These are phyloP conservation scores for Diaporthe amygdali DNA, from an alignment of 2,329 filamentous ascomycete genomes.

Conservation along the genomic window DNA sequence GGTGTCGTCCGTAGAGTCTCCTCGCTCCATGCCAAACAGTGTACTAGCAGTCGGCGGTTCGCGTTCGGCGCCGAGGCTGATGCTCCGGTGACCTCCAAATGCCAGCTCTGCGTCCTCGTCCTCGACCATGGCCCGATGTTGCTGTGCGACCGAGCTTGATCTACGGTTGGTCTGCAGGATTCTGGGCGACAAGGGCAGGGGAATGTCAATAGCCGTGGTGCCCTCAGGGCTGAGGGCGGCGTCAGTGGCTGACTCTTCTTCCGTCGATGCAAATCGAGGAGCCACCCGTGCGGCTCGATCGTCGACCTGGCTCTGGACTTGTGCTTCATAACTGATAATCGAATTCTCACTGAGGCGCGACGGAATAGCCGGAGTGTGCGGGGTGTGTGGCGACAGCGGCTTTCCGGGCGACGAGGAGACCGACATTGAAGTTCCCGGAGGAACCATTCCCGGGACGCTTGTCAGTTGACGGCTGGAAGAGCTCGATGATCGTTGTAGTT, in stretches of 20 bases:
- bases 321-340: slow-evolving; percentile 69
- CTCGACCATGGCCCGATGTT: slow-evolving; percentile 58
- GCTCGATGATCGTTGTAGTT: slow-evolving; percentile 82
- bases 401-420: slow-evolving; percentile 90
- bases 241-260: slow-evolving; percentile 41
- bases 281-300: slow-evolving; percentile 33
- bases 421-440: slow-evolving; percentile 75
- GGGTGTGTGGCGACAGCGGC: slow-evolving; percentile 86
- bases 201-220: slow-evolving; percentile 75
- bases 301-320: slow-evolving; percentile 35
- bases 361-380: slow-evolving; percentile 91
- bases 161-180: slow-evolving; percentile 59
- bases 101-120: slow-evolving; percentile 67
- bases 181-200: slow-evolving; percentile 72
- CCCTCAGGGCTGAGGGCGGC: slow-evolving; percentile 51
- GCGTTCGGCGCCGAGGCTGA: slow-evolving; percentile 70
- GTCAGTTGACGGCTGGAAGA: slow-evolving; percentile 68
- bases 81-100: slow-evolving; percentile 67
- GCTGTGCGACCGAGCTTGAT: slow-evolving; percentile 73
- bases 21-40: slow-evolving; percentile 54
- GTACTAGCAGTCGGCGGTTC: slow-evolving; percentile 70
- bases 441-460: slow-evolving; percentile 68
- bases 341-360: slow-evolving; percentile 93
- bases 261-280: slow-evolving; percentile 32
- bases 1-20: slow-evolving; percentile 39